These are phyloP conservation scores for Hypoxylon perforatum DNA, from an alignment of 495 filamentous ascomycete genomes.

Conservation along the genomic window DNA sequence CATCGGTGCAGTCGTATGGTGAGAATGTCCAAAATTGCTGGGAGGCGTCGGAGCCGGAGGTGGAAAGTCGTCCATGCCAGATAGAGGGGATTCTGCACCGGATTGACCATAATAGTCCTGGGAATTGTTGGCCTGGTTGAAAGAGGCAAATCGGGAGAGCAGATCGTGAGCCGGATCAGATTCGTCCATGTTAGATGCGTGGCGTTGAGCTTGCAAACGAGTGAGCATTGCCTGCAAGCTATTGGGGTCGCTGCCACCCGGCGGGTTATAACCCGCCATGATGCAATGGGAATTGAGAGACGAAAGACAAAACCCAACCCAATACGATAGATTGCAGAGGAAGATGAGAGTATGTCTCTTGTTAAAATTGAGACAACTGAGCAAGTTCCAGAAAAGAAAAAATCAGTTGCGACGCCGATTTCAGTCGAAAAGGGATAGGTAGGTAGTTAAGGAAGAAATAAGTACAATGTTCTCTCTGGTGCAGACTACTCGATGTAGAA, in stretches of 20 bases:
- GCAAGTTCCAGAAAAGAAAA: not conserved
- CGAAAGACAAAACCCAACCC: conserved; percentile 10
- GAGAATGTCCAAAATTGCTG: conserved; percentile 52
- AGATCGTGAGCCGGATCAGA: conserved; percentile 39
- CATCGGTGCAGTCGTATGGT: conserved; percentile 50
- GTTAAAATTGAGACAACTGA: not conserved
- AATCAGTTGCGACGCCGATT: not conserved
- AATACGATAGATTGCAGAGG: not conserved
- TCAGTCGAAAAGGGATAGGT: not conserved
- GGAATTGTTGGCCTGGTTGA: conserved; percentile 49
- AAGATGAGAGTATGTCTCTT: not conserved
- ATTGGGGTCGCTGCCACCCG: conserved; percentile 46
- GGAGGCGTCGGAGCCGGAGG: conserved; percentile 62
- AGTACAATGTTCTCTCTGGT: not conserved
- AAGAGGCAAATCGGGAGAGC: conserved; percentile 47
- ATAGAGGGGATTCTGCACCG: conserved; percentile 49
- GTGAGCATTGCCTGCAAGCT: conserved; percentile 45
- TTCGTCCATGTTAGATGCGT: conserved; percentile 35
- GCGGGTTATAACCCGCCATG: conserved; percentile 60
- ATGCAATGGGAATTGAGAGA: conserved; percentile 26
- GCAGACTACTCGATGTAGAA: conserved; percentile 11
- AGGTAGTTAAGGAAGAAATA: not conserved
- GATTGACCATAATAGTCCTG: conserved; percentile 53
- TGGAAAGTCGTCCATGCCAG: conserved; percentile 50
- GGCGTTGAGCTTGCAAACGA: conserved; percentile 44